These are phyloP conservation scores for Amanita exitialis DNA, from an alignment of 768 basidiomycete species.

Conservation along the genomic window DNA sequence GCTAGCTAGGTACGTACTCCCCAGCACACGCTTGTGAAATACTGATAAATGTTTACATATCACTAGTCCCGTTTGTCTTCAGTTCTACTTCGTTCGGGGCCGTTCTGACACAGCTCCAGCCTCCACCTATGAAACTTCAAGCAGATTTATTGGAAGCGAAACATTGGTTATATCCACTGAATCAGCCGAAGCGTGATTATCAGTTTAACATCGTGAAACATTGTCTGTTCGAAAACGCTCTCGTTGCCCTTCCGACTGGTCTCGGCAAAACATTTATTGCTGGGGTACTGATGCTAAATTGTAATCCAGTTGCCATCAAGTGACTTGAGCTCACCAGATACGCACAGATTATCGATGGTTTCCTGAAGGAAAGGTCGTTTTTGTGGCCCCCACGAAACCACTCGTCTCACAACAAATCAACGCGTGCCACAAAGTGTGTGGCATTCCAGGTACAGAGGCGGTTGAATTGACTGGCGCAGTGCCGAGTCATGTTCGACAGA, in stretches of 20 bases:
- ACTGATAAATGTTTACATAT: background rate
- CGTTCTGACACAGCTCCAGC: conserved; percentile 25
- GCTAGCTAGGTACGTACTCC: conserved; percentile 42
- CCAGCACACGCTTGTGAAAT: background rate
- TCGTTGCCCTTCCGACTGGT: conserved; percentile 92
- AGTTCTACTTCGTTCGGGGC: background rate
- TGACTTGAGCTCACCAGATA: conserved; percentile 1
- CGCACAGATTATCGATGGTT: conserved; percentile 81
- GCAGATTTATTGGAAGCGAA: conserved; percentile 71
- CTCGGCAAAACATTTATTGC: conserved; percentile 98
- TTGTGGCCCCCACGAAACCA: conserved; percentile 94
- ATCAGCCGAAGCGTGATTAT: conserved; percentile 82
- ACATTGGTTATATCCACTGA: conserved; percentile 90
- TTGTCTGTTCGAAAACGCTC: conserved; percentile 84
- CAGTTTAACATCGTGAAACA: conserved; percentile 88
- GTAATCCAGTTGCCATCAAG: conserved; percentile 16
- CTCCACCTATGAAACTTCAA: conserved; percentile 66
- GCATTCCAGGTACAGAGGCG: conserved; percentile 82
- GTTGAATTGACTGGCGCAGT: conserved; percentile 81
- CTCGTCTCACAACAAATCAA: conserved; percentile 92
- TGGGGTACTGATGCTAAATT: conserved; percentile 93
- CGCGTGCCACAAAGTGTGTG: conserved; percentile 88
- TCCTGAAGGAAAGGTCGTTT: conserved; percentile 84
- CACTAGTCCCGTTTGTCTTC: conserved; percentile 5
- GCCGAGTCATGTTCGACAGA: conserved; percentile 37